Percentiles rank a stretch among this genome's conserved stretches.
phyloP scores from a whole-genome alignment of 78 protist genomes.

The Trichosphaerium sp. region DNA sequence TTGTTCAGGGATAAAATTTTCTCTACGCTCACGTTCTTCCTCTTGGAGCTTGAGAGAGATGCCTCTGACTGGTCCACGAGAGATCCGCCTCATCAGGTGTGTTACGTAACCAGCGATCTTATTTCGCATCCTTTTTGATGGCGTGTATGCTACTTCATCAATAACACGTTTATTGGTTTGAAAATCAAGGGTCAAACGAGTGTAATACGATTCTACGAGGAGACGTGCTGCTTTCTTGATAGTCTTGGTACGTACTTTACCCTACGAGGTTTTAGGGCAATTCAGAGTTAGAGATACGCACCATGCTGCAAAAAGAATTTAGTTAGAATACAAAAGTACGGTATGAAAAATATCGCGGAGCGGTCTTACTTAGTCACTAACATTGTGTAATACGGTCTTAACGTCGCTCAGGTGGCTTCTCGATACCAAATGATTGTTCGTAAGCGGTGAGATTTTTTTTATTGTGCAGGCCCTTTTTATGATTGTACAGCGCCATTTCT shows the following conservation, averaged over 20 bases:
- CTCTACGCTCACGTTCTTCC: conserved; percentile 99
- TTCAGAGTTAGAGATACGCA: too few species aligned
- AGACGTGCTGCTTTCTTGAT: conserved; percentile 96
- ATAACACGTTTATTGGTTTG: conserved; percentile 94
- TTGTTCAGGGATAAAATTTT: conserved; percentile 95
- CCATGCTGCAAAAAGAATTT: too few species aligned
- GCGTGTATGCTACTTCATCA: conserved; percentile 92
- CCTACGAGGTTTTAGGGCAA: too few species aligned
- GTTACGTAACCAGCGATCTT: conserved; percentile 98
- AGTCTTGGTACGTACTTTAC: conserved; percentile 98
- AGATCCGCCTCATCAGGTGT: conserved; percentile 95
- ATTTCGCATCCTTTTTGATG: conserved; percentile 98
- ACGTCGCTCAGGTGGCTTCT: too few species aligned
- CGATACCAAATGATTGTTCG: too few species aligned
- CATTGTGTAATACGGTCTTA: too few species aligned
- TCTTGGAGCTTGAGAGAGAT: conserved; percentile 96
- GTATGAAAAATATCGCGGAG: too few species aligned
- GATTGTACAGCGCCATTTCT: too few species aligned
- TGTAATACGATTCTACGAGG: conserved; percentile 97
- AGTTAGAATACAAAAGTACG: too few species aligned
- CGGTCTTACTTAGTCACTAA: too few species aligned
- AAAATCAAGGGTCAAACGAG: conserved; percentile 93
- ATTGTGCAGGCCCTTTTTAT: too few species aligned
- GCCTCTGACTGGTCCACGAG: conserved; percentile 96
- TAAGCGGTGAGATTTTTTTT: too few species aligned